Conservation (phyloP, 139 green algal species). For the Tetraselmis striata region DNA sequence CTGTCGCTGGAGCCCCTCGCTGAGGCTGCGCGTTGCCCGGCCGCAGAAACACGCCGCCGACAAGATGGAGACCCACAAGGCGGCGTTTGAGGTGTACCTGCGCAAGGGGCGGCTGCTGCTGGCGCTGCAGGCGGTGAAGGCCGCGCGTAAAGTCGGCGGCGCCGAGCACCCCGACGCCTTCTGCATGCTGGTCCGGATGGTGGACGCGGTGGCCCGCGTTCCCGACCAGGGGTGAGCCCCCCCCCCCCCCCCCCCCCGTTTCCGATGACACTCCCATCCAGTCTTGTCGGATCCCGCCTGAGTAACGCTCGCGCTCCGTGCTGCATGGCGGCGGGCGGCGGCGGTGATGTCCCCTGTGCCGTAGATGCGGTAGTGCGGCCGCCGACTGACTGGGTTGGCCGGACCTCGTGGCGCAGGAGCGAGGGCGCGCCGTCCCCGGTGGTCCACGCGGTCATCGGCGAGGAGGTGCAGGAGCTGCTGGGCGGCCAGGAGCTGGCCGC, state of each 20-base stretch:
- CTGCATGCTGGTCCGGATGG: conserved; percentile 45
- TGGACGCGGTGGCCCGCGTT: conserved; percentile 9
- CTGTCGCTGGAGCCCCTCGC: too few relatives aligned
- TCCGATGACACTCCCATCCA: too few relatives aligned
- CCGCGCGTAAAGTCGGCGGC: conserved; percentile 18
- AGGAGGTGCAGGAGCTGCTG: conserved; percentile 37
- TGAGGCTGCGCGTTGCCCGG: too few relatives aligned
- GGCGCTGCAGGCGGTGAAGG: conserved; percentile 64
- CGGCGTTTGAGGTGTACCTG: conserved; percentile 67
- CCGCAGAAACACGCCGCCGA: conserved; percentile 31
- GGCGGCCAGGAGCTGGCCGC: conserved; percentile 13
- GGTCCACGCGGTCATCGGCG: conserved; percentile 35
- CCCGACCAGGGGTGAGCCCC: not conserved
- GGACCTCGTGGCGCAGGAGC: not conserved
- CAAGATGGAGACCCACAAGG: conserved; percentile 46
- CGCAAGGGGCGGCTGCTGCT: conserved; percentile 65
- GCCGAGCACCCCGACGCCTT: conserved; percentile 53
- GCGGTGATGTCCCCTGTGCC: not conserved
- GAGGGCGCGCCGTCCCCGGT: conserved; percentile 5
- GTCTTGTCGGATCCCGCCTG: too few relatives aligned
- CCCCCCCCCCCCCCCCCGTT: too few relatives aligned
- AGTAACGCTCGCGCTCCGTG: not conserved
- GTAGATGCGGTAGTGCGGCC: too few relatives aligned
- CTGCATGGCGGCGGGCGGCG: not conserved
- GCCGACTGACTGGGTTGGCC: too few relatives aligned